A percentile compares a stretch with the other conserved stretches of the same genome.
Evolutionary conservation across 2,329 filamentous ascomycete species (phyloP).

Genomic region (Monosporascus sp.): DNA sequence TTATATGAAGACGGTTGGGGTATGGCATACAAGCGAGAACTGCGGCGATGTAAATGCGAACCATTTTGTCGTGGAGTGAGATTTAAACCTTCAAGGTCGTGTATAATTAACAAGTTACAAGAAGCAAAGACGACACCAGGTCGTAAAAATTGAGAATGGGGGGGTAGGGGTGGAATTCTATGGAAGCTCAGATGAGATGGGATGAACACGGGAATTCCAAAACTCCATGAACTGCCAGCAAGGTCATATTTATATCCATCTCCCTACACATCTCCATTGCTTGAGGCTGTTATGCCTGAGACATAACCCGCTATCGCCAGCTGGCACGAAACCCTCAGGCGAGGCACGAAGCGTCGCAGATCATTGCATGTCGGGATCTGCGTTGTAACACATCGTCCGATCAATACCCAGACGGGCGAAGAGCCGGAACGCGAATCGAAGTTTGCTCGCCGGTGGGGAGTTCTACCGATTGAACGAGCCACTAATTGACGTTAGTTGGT

Average conservation of each 20-base stretch:
- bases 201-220: background rate
- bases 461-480: background rate
- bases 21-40: conserved; percentile 24
- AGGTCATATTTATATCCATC: background rate
- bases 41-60: conserved; percentile 25
- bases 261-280: background rate
- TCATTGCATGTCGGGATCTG: background rate
- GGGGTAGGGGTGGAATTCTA: background rate
- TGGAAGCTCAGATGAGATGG: background rate
- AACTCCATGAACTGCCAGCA: background rate
- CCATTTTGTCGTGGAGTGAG: conserved; percentile 25
- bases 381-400: background rate
- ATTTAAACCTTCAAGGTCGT: conserved; percentile 5
- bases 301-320: background rate
- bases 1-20: no score
- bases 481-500: background rate
- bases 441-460: background rate
- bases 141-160: conserved; percentile 1
- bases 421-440: background rate
- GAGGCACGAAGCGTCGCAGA: background rate
- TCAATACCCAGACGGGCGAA: background rate
- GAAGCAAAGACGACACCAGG: conserved; percentile 14
- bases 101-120: conserved; percentile 5
- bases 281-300: background rate
- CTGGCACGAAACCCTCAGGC: background rate